Evolutionary conservation across 2,329 filamentous ascomycete genomes (phyloP), one percentile per base, ranked within the genome.

Genomic region (Monosporascus sp.): DNA sequence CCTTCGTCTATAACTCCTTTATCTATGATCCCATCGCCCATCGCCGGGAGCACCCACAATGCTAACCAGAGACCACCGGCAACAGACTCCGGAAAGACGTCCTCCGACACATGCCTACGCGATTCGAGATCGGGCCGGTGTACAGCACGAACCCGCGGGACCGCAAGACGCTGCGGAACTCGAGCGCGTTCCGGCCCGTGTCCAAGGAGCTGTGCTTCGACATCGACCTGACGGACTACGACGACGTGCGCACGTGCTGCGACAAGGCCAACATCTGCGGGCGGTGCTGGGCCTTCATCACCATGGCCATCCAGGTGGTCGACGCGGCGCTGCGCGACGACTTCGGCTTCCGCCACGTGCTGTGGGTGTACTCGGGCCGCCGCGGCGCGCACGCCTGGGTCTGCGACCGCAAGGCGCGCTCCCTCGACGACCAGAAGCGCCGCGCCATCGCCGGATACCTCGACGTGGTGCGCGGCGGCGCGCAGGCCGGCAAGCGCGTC

Each of bases 211-310:
- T 99, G 40, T 96, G 96, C 64, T 97, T 99, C 71, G 94, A 99
- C 87, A 97, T 99, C 65, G 94, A 99, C 82, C 82, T 99, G 82
- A 97, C 94, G 52, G 94, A 97, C 74, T 99, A 99, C 73, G 94
- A 99, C 69, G 91, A 96, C 60, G 90, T 99, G 59, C 86, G 94
- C 62, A 97, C 92, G 27, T 99, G 94, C 74, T 99, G 94, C 70
- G 85, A 87, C 64, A 92, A 93, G 69, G 91, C 93, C 8, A 95
- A 90, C 62, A 97, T 99, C 60, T 99, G 94, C 70, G 80, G 79
- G 60, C 94, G 92, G 69, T 99, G 94, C 75, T 99, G 94, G 94
- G 81, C 88, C 49, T 99, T 97, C 71, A 95, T 96, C 63, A 96
- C 90, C 24, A 97, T 99, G 91, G 90, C 94, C 7, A 93, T 99